Conservation (phyloP, 139 green algal species). For the Volvox africanus region DNA sequence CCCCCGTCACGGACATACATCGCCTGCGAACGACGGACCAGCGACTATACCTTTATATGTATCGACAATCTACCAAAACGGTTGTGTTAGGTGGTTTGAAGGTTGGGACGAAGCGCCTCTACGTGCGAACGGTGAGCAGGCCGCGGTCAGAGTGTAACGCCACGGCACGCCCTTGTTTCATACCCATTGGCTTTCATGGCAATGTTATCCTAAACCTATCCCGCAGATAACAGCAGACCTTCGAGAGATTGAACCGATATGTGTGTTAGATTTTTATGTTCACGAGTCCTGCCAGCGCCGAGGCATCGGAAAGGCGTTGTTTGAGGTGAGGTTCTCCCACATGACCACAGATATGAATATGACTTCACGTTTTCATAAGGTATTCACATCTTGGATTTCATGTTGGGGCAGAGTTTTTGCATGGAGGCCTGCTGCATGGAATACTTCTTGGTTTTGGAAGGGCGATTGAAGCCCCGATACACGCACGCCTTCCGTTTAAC, state of each 20-base stretch:
- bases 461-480: too few species aligned
- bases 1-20: conserved; percentile 56
- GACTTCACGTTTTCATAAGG: too few species aligned
- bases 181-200: neutral
- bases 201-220: neutral
- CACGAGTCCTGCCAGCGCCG: conserved; percentile 80
- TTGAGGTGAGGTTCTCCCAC: conserved; percentile 62
- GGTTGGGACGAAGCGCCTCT: conserved; percentile 77
- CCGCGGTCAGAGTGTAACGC: neutral
- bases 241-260: conserved; percentile 72
- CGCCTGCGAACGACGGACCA: conserved; percentile 56
- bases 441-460: too few species aligned
- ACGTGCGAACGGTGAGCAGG: conserved; percentile 59
- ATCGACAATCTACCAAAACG: conserved; percentile 47
- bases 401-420: too few species aligned
- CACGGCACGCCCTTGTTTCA: neutral
- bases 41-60: conserved; percentile 55
- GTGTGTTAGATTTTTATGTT: conserved; percentile 91
- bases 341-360: neutral
- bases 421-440: too few species aligned
- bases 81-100: conserved; percentile 79
- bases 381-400: too few species aligned
- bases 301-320: conserved; percentile 77
- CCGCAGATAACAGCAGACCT: conserved; percentile 52
- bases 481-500: too few species aligned